These are phyloP conservation scores for Suhomyces maxii DNA, from an alignment of 1,139 yeast genomes.

Conservation along the genomic window DNA sequence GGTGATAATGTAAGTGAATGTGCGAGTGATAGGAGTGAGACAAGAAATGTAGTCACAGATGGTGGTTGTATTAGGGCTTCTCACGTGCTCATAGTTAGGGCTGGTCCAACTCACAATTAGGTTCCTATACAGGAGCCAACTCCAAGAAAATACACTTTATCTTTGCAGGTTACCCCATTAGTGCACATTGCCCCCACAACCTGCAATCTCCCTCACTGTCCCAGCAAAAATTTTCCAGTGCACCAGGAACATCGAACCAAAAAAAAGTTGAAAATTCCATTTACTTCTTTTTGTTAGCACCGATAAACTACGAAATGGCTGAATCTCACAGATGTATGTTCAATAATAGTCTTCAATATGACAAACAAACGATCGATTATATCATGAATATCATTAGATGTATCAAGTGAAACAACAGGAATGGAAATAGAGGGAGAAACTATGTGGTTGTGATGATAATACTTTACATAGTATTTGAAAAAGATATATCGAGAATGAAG, in stretches of 20 bases:
- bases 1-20: too few relatives aligned
- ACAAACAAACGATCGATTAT: too few relatives aligned
- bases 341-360: neutral
- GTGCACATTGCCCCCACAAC: conserved; percentile 1
- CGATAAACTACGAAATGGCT: conserved; percentile 60
- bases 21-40: too few relatives aligned
- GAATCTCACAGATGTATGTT: conserved; percentile 95
- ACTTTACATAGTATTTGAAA: too few relatives aligned
- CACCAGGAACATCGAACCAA: conserved; percentile 12
- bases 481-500: too few relatives aligned
- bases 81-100: conserved; percentile 21
- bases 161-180: conserved; percentile 1
- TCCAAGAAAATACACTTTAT: neutral
- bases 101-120: conserved; percentile 7
- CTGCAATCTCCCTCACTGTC: conserved; percentile 7
- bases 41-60: too few relatives aligned
- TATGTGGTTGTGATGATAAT: too few relatives aligned
- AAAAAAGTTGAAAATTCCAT: conserved; percentile 15
- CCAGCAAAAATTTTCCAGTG: conserved; percentile 12
- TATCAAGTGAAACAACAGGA: too few relatives aligned
- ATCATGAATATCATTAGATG: too few relatives aligned
- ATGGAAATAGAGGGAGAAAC: too few relatives aligned
- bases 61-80: conserved; percentile 9
- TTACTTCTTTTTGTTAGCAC: conserved; percentile 12
- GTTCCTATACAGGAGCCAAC: conserved; percentile 1